A percentile compares a stretch with the other conserved stretches of the same genome.
These are phyloP conservation scores for Neonectria neomacrospora DNA, from an alignment of 2,329 filamentous ascomycete genomes.

Conservation along the genomic window DNA sequence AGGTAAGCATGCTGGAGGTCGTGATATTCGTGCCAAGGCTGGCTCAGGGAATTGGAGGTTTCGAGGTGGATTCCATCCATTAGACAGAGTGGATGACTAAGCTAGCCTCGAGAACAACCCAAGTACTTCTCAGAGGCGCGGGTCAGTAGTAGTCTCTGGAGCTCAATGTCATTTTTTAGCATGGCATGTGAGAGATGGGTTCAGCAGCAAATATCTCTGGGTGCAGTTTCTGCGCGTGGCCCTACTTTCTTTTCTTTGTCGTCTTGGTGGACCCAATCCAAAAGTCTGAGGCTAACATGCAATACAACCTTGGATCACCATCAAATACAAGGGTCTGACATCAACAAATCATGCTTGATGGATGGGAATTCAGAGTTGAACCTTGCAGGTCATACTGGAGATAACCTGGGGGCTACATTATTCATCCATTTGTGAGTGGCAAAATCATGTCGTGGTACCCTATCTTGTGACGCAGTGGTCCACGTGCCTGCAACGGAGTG, in stretches of 20 bases:
- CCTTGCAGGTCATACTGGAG: neutral
- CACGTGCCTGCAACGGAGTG: conserved; percentile 17
- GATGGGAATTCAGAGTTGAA: neutral
- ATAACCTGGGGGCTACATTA: neutral
- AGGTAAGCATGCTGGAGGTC: neutral
- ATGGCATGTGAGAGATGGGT: conserved; percentile 6
- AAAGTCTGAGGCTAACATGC: neutral
- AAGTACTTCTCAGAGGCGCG: neutral
- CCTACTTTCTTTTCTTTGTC: neutral
- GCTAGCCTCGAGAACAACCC: neutral
- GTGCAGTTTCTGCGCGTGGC: neutral
- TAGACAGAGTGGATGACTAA: conserved; percentile 16
- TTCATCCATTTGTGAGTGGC: neutral
- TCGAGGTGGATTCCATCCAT: conserved; percentile 4
- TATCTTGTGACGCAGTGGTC: conserved; percentile 10
- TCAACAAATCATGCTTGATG: neutral
- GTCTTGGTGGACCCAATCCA: neutral
- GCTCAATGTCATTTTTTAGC: neutral
- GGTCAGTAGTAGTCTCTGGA: conserved; percentile 1
- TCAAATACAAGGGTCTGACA: neutral
- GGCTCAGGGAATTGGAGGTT: conserved; percentile 10
- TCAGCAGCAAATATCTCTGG: neutral
- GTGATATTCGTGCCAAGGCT: conserved; percentile 6
- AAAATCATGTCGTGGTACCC: neutral
- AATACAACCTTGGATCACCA: conserved; percentile 8